Percentiles rank a stretch among this genome's conserved stretches.
Conservation (phyloP, 2,329 filamentous ascomycete species). For the Penicillium polonicum region DNA sequence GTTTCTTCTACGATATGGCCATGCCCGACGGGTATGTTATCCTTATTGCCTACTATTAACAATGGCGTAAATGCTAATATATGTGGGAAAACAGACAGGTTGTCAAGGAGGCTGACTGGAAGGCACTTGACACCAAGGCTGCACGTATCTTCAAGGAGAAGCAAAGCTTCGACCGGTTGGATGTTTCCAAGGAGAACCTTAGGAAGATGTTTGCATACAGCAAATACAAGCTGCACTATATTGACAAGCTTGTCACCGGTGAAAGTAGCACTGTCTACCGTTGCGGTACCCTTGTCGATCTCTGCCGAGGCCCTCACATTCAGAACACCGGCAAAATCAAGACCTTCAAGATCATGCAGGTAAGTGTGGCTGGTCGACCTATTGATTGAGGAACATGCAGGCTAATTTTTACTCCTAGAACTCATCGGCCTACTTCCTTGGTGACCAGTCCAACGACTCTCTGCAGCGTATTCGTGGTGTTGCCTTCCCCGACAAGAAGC, state of each 20-base stretch:
- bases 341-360: slow-evolving; percentile 89
- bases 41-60: slow-evolving; percentile 18
- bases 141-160: slow-evolving; percentile 91
- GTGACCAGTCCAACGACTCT: slow-evolving; percentile 89
- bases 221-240: slow-evolving; percentile 98
- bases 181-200: slow-evolving; percentile 84
- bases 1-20: slow-evolving; percentile 98
- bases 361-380: slow-evolving; percentile 24
- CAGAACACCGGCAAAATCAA: slow-evolving; percentile 92
- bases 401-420: slow-evolving; percentile 46
- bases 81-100: slow-evolving; percentile 46
- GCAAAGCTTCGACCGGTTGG: slow-evolving; percentile 87
- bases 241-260: slow-evolving; percentile 89
- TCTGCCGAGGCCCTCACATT: slow-evolving; percentile 93
- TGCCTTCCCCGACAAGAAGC: slow-evolving; percentile 95
- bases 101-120: slow-evolving; percentile 76
- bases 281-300: slow-evolving; percentile 89
- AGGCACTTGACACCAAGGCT: slow-evolving; percentile 77
- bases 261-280: slow-evolving; percentile 92
- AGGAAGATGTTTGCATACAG: slow-evolving; percentile 97
- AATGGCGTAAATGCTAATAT: slow-evolving; percentile 17
- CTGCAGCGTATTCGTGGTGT: slow-evolving; percentile 96
- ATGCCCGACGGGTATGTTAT: slow-evolving; percentile 60
- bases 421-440: slow-evolving; percentile 85
- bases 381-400: background rate